Evolutionary conservation across 1,284 basidiomycete genomes (phyloP).

Genomic region (Puccinia polysora): DNA sequence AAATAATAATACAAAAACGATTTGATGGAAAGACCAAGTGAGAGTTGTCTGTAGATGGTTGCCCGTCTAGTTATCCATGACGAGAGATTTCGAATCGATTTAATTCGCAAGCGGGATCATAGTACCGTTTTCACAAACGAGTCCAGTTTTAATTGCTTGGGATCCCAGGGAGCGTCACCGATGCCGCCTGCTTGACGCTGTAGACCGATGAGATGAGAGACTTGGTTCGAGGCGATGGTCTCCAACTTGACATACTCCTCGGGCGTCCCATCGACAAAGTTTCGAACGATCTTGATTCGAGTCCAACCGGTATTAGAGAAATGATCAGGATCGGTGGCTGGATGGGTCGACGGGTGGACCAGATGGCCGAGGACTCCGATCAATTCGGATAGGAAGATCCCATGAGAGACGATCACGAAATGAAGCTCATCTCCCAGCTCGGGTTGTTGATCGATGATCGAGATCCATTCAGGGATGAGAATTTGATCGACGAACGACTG

Average conservation of each 20-base stretch:
- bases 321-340: slow-evolving; percentile 3
- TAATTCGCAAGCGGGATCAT: too few species aligned
- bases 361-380: not conserved
- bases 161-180: slow-evolving; percentile 15
- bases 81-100: too few species aligned
- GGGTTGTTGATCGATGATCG: not conserved
- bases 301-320: slow-evolving; percentile 31
- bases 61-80: too few species aligned
- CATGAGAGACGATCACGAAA: slow-evolving; percentile 30
- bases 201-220: slow-evolving; percentile 7
- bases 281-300: not conserved
- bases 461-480: slow-evolving; percentile 1
- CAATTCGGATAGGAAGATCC: slow-evolving; percentile 20
- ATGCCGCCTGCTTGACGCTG: slow-evolving; percentile 14
- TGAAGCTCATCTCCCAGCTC: not conserved
- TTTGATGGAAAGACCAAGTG: too few species aligned
- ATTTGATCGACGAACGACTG: not conserved
- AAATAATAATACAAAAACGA: too few species aligned
- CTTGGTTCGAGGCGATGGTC: slow-evolving; percentile 1
- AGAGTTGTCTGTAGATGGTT: too few species aligned
- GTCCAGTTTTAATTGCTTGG: slow-evolving; percentile 16
- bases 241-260: not conserved
- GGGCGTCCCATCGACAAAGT: not conserved
- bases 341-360: not conserved
- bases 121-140: too few species aligned